A percentile compares a stretch with the other conserved stretches of the same genome.
Conservation (phyloP, 768 basidiomycete genomes). For the Suillus subalutaceus region DNA sequence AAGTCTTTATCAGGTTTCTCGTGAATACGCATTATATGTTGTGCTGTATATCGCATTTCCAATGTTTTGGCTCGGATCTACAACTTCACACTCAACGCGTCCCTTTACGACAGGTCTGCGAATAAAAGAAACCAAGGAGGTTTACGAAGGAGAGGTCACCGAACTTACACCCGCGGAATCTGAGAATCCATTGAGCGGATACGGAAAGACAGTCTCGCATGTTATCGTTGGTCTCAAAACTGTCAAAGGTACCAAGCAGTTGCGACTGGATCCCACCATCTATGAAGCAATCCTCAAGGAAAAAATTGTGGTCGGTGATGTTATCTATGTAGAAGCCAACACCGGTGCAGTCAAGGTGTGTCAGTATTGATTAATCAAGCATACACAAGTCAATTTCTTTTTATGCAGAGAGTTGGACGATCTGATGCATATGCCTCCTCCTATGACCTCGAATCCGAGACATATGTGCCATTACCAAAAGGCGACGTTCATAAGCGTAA, state of each 20-base stretch:
- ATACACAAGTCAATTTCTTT: constrained; percentile 4
- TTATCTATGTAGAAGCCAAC: constrained; percentile 92
- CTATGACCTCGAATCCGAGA: constrained; percentile 97
- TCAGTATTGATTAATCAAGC: not conserved
- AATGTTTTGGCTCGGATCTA: not conserved
- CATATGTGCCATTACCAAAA: constrained; percentile 96
- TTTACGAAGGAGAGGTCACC: constrained; percentile 98
- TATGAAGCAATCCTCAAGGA: constrained; percentile 98
- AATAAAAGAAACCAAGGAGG: constrained; percentile 99
- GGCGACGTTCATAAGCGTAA: constrained; percentile 96
- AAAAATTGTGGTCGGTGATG: constrained; percentile 94
- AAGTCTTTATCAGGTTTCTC: not conserved
- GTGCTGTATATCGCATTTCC: not conserved
- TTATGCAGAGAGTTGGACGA: constrained; percentile 81
- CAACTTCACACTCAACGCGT: not conserved
- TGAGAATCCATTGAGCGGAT: constrained; percentile 96
- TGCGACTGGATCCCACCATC: constrained; percentile 91
- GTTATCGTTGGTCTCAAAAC: constrained; percentile 97
- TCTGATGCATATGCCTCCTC: constrained; percentile 98
- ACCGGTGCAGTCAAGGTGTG: constrained; percentile 93
- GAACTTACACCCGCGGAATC: constrained; percentile 95
- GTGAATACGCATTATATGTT: not conserved
- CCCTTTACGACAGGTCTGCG: constrained; percentile 66
- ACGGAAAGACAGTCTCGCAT: constrained; percentile 98
- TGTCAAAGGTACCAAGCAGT: constrained; percentile 89